Evolutionary conservation across 2,329 filamentous ascomycete genomes (phyloP).

Genomic region (Neofusicoccum umdonicola): DNA sequence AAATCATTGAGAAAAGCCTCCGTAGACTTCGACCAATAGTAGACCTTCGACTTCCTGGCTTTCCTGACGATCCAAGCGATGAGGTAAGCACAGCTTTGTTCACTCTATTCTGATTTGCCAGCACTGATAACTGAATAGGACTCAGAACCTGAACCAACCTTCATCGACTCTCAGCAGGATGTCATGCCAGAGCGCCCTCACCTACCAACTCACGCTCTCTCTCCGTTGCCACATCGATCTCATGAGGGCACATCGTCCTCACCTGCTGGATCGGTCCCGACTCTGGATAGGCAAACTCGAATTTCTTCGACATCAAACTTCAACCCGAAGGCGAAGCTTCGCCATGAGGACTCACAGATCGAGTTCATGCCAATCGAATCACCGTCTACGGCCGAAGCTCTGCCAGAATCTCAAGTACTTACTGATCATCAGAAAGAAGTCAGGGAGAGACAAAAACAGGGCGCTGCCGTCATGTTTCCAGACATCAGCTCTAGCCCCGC

Average conservation of each 20-base stretch:
- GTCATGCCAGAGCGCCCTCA: constrained; percentile 32
- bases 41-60: constrained; percentile 50
- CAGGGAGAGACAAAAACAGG: constrained; percentile 63
- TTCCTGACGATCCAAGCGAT: constrained; percentile 39
- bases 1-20: constrained; percentile 61
- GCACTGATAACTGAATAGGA: constrained; percentile 41
- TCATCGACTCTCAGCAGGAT: constrained; percentile 21
- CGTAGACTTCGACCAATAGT: constrained; percentile 57
- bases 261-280: background rate
- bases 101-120: constrained; percentile 28
- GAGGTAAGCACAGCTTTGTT: constrained; percentile 34
- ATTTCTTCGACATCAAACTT: constrained; percentile 13
- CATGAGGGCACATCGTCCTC: background rate
- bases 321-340: constrained; percentile 54
- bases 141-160: background rate
- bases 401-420: constrained; percentile 66
- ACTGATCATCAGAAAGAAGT: constrained; percentile 80
- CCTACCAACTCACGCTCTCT: background rate
- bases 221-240: background rate
- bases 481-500: constrained; percentile 48
- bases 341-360: constrained; percentile 81
- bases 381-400: constrained; percentile 47
- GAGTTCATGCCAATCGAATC: constrained; percentile 70
- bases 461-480: constrained; percentile 64
- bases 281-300: background rate